phyloP scores from a whole-genome alignment of 2,329 filamentous ascomycete genomes.

The Periconia sp. region DNA sequence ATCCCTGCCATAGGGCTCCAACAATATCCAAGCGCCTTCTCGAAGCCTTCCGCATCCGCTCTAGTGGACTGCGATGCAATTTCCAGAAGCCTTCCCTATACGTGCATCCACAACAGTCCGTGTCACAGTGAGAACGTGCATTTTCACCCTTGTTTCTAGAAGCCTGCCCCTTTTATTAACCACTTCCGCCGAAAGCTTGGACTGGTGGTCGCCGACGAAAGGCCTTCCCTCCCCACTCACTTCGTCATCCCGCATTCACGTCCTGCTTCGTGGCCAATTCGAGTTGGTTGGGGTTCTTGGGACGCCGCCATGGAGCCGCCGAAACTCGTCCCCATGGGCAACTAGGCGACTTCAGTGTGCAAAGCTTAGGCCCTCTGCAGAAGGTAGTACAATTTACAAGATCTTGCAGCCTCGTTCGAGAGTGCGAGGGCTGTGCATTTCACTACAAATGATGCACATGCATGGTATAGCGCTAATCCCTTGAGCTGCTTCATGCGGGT shows the following conservation, averaged over 20 bases:
- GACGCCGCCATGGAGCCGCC: no score
- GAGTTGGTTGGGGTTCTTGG: not conserved
- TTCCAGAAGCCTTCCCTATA: conserved; percentile 38
- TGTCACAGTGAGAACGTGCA: conserved; percentile 30
- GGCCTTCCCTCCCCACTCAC: conserved; percentile 10
- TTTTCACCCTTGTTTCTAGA: conserved; percentile 41
- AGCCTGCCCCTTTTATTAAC: conserved; percentile 42
- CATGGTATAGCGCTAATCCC: not conserved
- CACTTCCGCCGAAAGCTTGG: conserved; percentile 17
- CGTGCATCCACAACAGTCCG: conserved; percentile 21
- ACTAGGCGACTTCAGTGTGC: no score
- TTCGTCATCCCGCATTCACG: conserved; percentile 13
- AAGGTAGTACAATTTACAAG: not conserved
- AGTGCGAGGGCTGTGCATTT: not conserved
- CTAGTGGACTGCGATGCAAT: conserved; percentile 33
- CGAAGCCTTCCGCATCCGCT: conserved; percentile 30
- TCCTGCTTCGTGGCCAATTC: conserved; percentile 16
- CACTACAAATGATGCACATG: conserved; percentile 2
- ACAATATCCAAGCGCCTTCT: conserved; percentile 37
- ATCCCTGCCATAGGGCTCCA: conserved; percentile 34
- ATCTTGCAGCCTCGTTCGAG: not conserved
- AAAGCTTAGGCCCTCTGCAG: not conserved
- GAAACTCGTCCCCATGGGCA: no score
- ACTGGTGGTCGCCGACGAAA: conserved; percentile 19
- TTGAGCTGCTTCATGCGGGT: not conserved